These are phyloP conservation scores for Amanita phalloides DNA, from an alignment of 768 basidiomycete genomes.

Conservation along the genomic window DNA sequence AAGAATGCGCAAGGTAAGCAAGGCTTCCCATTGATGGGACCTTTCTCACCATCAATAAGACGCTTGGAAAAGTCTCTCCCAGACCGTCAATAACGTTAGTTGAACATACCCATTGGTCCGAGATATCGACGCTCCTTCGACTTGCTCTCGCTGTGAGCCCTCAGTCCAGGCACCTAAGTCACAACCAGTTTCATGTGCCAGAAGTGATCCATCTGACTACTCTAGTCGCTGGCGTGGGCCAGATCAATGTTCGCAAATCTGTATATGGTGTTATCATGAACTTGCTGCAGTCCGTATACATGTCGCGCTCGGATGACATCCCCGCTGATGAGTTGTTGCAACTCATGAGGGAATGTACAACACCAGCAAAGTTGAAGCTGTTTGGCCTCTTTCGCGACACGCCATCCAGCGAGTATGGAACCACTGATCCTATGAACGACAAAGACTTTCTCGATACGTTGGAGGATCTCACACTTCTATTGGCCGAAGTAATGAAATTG, in stretches of 20 bases:
- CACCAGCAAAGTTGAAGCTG: slow-evolving; percentile 44
- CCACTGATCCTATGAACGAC: slow-evolving; percentile 43
- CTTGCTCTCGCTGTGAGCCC: slow-evolving; percentile 66
- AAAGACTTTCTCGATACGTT: slow-evolving; percentile 50
- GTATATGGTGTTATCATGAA: slow-evolving; percentile 79
- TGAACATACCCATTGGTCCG: slow-evolving; percentile 70
- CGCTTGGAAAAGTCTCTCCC: slow-evolving; percentile 61
- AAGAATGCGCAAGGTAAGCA: slow-evolving; percentile 64
- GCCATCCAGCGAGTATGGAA: slow-evolving; percentile 58
- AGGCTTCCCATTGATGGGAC: background rate
- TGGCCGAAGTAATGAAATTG: slow-evolving; percentile 53
- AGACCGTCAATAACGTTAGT: slow-evolving; percentile 51
- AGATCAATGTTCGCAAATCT: slow-evolving; percentile 63
- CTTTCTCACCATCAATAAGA: slow-evolving; percentile 24
- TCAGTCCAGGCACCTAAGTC: slow-evolving; percentile 47
- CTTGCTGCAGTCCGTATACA: slow-evolving; percentile 66
- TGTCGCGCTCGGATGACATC: slow-evolving; percentile 49
- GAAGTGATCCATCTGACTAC: slow-evolving; percentile 76
- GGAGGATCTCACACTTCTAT: slow-evolving; percentile 52
- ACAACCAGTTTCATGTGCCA: slow-evolving; percentile 71
- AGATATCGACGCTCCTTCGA: slow-evolving; percentile 71
- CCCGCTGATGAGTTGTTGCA: slow-evolving; percentile 47
- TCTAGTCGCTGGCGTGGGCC: slow-evolving; percentile 67
- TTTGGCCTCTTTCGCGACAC: slow-evolving; percentile 66
- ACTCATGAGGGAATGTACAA: slow-evolving; percentile 51